Conservation (phyloP, 2,329 filamentous ascomycete species). For the Clathrospora elynae region DNA sequence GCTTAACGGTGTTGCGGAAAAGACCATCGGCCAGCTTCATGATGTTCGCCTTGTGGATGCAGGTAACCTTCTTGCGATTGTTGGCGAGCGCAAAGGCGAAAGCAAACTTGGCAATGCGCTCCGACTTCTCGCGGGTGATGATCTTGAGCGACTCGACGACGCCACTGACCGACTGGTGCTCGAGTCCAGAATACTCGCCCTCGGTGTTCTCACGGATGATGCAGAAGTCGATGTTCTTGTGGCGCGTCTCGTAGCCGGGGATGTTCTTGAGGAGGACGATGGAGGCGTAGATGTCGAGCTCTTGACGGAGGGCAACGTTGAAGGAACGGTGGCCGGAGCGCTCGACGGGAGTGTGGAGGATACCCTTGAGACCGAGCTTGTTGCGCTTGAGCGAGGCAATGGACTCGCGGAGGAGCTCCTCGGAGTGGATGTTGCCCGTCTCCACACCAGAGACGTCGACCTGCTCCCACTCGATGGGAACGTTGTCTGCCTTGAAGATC, state of each 20-base stretch:
- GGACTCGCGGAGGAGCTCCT: conserved; percentile 93
- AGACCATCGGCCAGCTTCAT: conserved; percentile 99
- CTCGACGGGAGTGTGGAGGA: conserved; percentile 95
- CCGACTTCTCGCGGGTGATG: conserved; percentile 97
- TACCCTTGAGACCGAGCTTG: conserved; percentile 98
- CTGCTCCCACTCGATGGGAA: conserved; percentile 98
- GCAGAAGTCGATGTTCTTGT: conserved; percentile 96
- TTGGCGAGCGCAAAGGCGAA: conserved; percentile 98
- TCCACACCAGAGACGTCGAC: conserved; percentile 93
- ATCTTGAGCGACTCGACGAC: conserved; percentile 99
- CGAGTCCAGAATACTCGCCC: conserved; percentile 98
- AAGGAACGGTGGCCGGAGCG: conserved; percentile 98
- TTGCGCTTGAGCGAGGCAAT: conserved; percentile 96
- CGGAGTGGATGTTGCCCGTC: conserved; percentile 81
- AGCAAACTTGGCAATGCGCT: conserved; percentile 98
- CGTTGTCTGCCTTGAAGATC: conserved; percentile 99
- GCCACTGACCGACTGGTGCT: conserved; percentile 95
- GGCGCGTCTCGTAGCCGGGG: conserved; percentile 94
- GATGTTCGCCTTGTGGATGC: conserved; percentile 99
- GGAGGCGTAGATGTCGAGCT: conserved; percentile 98
- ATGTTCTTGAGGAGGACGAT: conserved; percentile 99
- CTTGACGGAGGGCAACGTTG: conserved; percentile 98
- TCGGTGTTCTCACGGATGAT: conserved; percentile 99
- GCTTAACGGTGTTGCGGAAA: conserved; percentile 97
- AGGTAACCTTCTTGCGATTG: conserved; percentile 98